These are phyloP conservation scores for Salvia sclarea DNA, from an alignment of 305 asterid species.

Conservation along the genomic window DNA sequence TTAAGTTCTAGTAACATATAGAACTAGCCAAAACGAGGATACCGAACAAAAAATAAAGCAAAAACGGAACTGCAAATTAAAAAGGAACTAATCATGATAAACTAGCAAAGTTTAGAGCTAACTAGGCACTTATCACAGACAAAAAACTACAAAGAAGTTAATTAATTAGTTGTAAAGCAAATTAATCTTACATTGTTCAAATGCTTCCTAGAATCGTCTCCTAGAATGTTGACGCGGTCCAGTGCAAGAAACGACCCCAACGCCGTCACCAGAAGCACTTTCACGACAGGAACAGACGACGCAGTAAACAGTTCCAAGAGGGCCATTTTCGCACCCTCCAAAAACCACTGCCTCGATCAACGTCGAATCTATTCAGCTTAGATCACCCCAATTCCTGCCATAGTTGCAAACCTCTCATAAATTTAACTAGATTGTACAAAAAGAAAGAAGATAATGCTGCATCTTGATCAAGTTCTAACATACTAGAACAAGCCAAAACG, in stretches of 20 bases:
- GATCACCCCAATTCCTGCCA: not conserved
- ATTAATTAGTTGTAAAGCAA: too few species aligned
- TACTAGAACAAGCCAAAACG: too few species aligned
- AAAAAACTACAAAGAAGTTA: not conserved
- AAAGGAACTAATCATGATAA: not conserved
- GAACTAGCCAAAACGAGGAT: not conserved
- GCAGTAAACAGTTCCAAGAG: constrained; percentile 64
- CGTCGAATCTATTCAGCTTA: not conserved
- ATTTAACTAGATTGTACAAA: too few species aligned
- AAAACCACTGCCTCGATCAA: constrained; percentile 5
- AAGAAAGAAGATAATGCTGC: too few species aligned
- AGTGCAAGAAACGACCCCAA: constrained; percentile 73
- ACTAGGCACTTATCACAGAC: not conserved
- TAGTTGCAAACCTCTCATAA: constrained; percentile 7
- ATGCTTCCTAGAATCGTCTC: constrained; percentile 78
- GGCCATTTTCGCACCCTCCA: constrained; percentile 48
- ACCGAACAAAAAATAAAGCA: not conserved
- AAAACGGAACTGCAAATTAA: not conserved
- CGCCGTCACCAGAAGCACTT: constrained; percentile 76
- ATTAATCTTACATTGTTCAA: constrained; percentile 67
- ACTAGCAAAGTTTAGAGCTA: not conserved
- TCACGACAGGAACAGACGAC: constrained; percentile 73
- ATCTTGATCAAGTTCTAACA: too few species aligned
- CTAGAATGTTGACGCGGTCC: constrained; percentile 56
- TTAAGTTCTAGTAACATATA: not conserved